phyloP scores from a whole-genome alignment of 371 early-diverging fungal genomes.

The Mucor sp. region DNA sequence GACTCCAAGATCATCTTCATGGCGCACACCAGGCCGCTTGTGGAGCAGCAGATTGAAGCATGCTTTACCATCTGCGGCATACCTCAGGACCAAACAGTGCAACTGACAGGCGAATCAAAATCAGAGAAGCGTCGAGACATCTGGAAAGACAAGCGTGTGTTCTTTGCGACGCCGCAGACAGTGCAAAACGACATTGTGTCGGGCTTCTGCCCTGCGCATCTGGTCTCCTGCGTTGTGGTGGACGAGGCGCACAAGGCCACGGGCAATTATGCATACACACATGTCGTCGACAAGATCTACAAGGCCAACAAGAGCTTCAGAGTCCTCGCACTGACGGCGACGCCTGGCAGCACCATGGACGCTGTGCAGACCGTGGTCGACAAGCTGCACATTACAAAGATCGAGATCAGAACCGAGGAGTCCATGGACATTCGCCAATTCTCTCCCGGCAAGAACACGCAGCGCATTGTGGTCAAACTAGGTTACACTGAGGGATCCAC shows the following conservation, averaged over 20 bases:
- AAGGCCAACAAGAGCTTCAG: slow-evolving; percentile 64
- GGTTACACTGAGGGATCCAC: slow-evolving; percentile 59
- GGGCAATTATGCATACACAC: slow-evolving; percentile 83
- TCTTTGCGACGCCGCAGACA: slow-evolving; percentile 91
- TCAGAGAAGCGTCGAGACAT: slow-evolving; percentile 54
- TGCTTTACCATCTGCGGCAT: slow-evolving; percentile 74
- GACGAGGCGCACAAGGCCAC: slow-evolving; percentile 95
- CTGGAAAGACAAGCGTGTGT: slow-evolving; percentile 70
- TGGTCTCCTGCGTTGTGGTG: slow-evolving; percentile 76
- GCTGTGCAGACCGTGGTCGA: slow-evolving; percentile 80
- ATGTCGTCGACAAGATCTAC: slow-evolving; percentile 64
- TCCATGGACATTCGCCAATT: slow-evolving; percentile 81
- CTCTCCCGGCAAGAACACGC: slow-evolving; percentile 67
- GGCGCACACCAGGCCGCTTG: slow-evolving; percentile 92
- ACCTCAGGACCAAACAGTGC: slow-evolving; percentile 66
- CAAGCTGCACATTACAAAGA: slow-evolving; percentile 75
- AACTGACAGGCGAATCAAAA: slow-evolving; percentile 75
- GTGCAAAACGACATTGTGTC: slow-evolving; percentile 82
- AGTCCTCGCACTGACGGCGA: slow-evolving; percentile 89
- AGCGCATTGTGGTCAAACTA: slow-evolving; percentile 66
- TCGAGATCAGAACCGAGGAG: slow-evolving; percentile 91
- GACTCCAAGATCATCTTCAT: slow-evolving; percentile 87
- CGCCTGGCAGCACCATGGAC: slow-evolving; percentile 79
- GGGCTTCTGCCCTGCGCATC: slow-evolving; percentile 54
- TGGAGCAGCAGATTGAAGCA: slow-evolving; percentile 91